A percentile compares a stretch with the other conserved stretches of the same genome.
These are phyloP conservation scores for Diddensiella caesifluorescens DNA, from an alignment of 805 yeast genomes.

Conservation along the genomic window DNA sequence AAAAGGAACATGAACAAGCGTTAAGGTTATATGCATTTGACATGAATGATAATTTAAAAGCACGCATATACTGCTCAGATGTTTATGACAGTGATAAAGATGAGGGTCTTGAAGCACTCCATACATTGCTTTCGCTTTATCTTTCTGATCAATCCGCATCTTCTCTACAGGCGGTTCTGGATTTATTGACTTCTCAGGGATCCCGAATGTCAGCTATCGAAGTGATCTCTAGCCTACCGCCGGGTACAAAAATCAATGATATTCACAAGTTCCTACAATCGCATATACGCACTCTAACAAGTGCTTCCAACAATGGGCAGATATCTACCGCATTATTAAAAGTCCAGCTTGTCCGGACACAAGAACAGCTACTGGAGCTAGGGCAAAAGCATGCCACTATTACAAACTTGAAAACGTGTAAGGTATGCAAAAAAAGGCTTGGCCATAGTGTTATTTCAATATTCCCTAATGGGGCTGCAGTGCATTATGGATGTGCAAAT, in stretches of 20 bases:
- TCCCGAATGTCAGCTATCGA: slow-evolving; percentile 41
- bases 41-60: slow-evolving; percentile 49
- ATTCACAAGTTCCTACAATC: slow-evolving; percentile 43
- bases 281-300: slow-evolving; percentile 40
- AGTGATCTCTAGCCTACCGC: slow-evolving; percentile 50
- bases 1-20: slow-evolving; percentile 59
- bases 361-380: slow-evolving; percentile 38
- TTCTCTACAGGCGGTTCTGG: slow-evolving; percentile 38
- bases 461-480: slow-evolving; percentile 39
- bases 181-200: slow-evolving; percentile 42
- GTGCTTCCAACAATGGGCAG: slow-evolving; percentile 37
- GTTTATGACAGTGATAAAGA: slow-evolving; percentile 38
- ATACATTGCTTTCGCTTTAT: slow-evolving; percentile 43
- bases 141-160: slow-evolving; percentile 16
- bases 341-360: slow-evolving; percentile 46
- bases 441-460: slow-evolving; percentile 51
- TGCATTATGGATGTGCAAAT: slow-evolving; percentile 55
- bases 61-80: slow-evolving; percentile 55
- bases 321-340: slow-evolving; percentile 48
- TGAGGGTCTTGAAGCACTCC: slow-evolving; percentile 43
- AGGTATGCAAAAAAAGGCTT: slow-evolving; percentile 51
- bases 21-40: slow-evolving; percentile 56
- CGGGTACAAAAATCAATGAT: slow-evolving; percentile 39
- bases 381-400: slow-evolving; percentile 36
- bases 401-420: slow-evolving; percentile 47